phyloP scores from a whole-genome alignment of 768 basidiomycete species.

The Termitomyces sp. region DNA sequence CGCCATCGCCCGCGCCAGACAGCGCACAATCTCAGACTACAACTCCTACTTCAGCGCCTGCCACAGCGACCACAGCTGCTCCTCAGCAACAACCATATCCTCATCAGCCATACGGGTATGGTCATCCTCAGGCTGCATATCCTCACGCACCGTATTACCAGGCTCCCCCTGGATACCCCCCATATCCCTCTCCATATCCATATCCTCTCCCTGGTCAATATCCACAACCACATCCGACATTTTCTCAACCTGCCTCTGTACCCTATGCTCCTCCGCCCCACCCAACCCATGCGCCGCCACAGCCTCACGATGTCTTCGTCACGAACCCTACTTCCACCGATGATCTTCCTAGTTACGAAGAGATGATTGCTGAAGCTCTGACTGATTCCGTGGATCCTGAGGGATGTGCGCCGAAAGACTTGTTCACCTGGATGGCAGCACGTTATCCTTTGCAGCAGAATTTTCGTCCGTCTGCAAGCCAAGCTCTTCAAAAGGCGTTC shows the following conservation, averaged over 20 bases:
- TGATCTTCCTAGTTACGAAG: slow-evolving; percentile 82
- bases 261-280: slow-evolving; percentile 30
- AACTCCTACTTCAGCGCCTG: slow-evolving; percentile 15
- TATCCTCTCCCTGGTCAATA: slow-evolving; percentile 5
- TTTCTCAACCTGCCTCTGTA: slow-evolving; percentile 29
- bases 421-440: slow-evolving; percentile 81
- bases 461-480: slow-evolving; percentile 85
- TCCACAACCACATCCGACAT: slow-evolving; percentile 24
- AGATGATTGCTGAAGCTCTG: slow-evolving; percentile 86
- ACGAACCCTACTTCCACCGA: slow-evolving; percentile 25
- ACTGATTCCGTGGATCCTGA: slow-evolving; percentile 62
- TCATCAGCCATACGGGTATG: slow-evolving; percentile 51
- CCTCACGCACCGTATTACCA: slow-evolving; percentile 67
- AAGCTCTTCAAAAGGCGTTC: slow-evolving; percentile 83
- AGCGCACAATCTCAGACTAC: not conserved
- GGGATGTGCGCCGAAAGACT: slow-evolving; percentile 75
- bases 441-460: slow-evolving; percentile 84
- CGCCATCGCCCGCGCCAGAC: slow-evolving; percentile 12
- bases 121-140: slow-evolving; percentile 45
- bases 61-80: slow-evolving; percentile 6
- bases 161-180: slow-evolving; percentile 41
- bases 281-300: slow-evolving; percentile 23
- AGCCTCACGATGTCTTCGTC: slow-evolving; percentile 17
- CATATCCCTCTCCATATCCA: slow-evolving; percentile 21
- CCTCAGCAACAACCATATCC: slow-evolving; percentile 35